Evolutionary conservation across 1,139 yeast species (phyloP).

Genomic region (Scheffersomyces quercinus): DNA sequence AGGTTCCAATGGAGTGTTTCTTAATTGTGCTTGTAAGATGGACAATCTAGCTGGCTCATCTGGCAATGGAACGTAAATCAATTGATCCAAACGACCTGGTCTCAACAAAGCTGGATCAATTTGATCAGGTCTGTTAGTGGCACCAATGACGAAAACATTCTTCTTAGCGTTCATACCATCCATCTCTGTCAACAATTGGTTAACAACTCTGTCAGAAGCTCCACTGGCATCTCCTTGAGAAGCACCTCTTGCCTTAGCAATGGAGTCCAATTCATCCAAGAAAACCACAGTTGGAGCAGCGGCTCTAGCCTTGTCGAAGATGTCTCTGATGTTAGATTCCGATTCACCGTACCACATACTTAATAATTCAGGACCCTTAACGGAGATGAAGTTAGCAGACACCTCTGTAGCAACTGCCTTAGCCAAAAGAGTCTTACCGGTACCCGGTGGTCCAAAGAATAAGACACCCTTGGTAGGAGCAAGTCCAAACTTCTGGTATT

Average conservation of each 20-base stretch:
- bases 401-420: slow-evolving; percentile 99
- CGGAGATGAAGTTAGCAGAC: slow-evolving; percentile 93
- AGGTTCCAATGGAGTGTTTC: slow-evolving; percentile 98
- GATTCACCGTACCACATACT: slow-evolving; percentile 99
- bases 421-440: slow-evolving; percentile 96
- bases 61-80: slow-evolving; percentile 97
- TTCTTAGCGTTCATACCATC: slow-evolving; percentile 99
- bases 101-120: slow-evolving; percentile 97
- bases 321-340: slow-evolving; percentile 94
- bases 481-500: slow-evolving; percentile 95
- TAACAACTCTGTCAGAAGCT: slow-evolving; percentile 96
- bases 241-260: slow-evolving; percentile 97
- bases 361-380: slow-evolving; percentile 94
- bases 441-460: slow-evolving; percentile 99
- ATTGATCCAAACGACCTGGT: slow-evolving; percentile 99
- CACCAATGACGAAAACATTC: slow-evolving; percentile 98
- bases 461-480: slow-evolving; percentile 98
- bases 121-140: slow-evolving; percentile 98
- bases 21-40: slow-evolving; percentile 90
- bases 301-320: slow-evolving; percentile 97
- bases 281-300: slow-evolving; percentile 99
- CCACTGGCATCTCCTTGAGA: slow-evolving; percentile 95
- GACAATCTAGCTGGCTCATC: slow-evolving; percentile 93
- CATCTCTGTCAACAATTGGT: slow-evolving; percentile 97
- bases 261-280: slow-evolving; percentile 95